A percentile compares a stretch with the other conserved stretches of the same genome.
Evolutionary conservation across 306 rosid species (phyloP).

Genomic region (Vicia faba): DNA sequence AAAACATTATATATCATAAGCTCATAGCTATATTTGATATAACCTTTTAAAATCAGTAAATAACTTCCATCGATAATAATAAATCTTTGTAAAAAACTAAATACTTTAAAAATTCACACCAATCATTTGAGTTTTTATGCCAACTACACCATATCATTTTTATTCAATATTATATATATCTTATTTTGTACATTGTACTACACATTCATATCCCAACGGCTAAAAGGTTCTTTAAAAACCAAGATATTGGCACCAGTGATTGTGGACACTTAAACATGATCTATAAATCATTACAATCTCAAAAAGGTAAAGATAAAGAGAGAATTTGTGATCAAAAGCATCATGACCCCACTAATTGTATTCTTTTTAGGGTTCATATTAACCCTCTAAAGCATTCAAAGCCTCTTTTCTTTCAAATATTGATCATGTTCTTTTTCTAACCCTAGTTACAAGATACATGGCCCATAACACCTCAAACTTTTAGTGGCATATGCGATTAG

Average conservation of each 20-base stretch:
- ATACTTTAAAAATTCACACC: too few species aligned
- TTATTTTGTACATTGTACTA: constrained; percentile 26
- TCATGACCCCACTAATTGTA: constrained; percentile 61
- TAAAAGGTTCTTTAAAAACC: constrained; percentile 57
- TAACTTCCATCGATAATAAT: too few species aligned
- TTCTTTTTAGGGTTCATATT: constrained; percentile 72
- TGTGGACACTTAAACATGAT: constrained; percentile 48
- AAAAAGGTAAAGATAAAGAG: constrained; percentile 49
- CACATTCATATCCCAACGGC: constrained; percentile 50
- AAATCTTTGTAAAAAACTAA: too few species aligned
- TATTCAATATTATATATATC: not conserved
- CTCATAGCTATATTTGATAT: too few species aligned
- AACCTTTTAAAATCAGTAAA: too few species aligned
- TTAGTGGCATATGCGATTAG: constrained; percentile 48
- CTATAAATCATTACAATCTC: constrained; percentile 52
- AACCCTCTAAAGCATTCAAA: constrained; percentile 56
- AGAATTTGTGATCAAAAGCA: constrained; percentile 47
- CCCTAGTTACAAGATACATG: constrained; percentile 29
- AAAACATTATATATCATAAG: too few species aligned
- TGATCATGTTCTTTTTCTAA: constrained; percentile 13
- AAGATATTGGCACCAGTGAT: constrained; percentile 52
- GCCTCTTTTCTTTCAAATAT: constrained; percentile 42
- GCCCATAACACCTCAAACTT: constrained; percentile 43
- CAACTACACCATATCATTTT: not conserved
- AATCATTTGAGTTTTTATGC: too few species aligned